These are phyloP conservation scores for Camelina neglecta DNA, from an alignment of 345 rosid species.

Conservation along the genomic window DNA sequence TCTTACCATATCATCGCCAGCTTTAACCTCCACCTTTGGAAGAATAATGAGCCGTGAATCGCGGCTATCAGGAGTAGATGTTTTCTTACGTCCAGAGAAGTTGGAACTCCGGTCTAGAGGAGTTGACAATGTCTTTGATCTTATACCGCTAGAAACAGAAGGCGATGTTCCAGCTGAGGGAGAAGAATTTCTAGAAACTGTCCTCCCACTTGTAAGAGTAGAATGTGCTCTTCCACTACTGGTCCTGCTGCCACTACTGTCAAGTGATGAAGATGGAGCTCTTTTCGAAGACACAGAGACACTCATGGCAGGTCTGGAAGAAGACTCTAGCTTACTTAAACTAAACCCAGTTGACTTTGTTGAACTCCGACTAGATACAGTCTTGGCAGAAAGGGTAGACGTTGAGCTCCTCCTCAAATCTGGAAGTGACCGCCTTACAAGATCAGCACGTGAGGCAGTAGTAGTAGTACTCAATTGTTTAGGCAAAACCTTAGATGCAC, in stretches of 20 bases:
- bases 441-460: slow-evolving; percentile 51
- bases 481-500: slow-evolving; percentile 45
- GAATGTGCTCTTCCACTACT: slow-evolving; percentile 43
- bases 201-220: slow-evolving; percentile 50
- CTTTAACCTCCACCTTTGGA: slow-evolving; percentile 93
- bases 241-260: slow-evolving; percentile 63
- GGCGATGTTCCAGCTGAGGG: slow-evolving; percentile 65
- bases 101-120: slow-evolving; percentile 70
- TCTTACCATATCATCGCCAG: slow-evolving; percentile 93
- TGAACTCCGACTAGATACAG: slow-evolving; percentile 52
- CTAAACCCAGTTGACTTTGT: slow-evolving; percentile 60
- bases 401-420: slow-evolving; percentile 77
- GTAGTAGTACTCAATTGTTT: slow-evolving; percentile 48
- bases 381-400: slow-evolving; percentile 68
- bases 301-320: slow-evolving; percentile 55
- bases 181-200: slow-evolving; percentile 64
- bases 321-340: slow-evolving; percentile 54
- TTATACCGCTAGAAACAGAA: slow-evolving; percentile 69
- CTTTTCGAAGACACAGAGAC: slow-evolving; percentile 62
- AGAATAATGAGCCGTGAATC: slow-evolving; percentile 84
- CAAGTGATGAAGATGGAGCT: slow-evolving; percentile 63
- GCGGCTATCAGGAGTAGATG: slow-evolving; percentile 67
- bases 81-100: slow-evolving; percentile 69
- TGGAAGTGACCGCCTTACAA: slow-evolving; percentile 78
- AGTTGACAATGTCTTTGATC: slow-evolving; percentile 63